Percentiles rank a stretch among this genome's conserved stretches.
These are phyloP conservation scores for Pythium folliculosum DNA, from an alignment of 352 stramenopile species.

Conservation along the genomic window DNA sequence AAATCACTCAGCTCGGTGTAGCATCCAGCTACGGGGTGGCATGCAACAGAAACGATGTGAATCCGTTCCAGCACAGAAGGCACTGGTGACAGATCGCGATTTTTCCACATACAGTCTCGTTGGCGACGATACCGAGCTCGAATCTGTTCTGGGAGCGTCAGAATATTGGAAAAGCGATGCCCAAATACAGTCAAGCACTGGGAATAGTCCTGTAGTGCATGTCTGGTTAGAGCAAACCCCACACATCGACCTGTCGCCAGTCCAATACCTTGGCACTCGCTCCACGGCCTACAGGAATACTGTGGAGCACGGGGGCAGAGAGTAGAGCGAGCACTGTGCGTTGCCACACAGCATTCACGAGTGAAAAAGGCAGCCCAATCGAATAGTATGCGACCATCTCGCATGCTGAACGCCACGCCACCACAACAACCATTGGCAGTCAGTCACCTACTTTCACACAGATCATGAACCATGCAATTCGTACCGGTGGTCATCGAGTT, in stretches of 20 bases:
- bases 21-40: not conserved
- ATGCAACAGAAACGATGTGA: too few species aligned
- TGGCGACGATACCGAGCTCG: constrained; percentile 12
- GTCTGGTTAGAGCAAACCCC: not conserved
- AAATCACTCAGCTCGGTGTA: constrained; percentile 7
- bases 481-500: not conserved
- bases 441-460: too few species aligned
- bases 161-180: constrained; percentile 7
- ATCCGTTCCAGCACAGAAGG: too few species aligned
- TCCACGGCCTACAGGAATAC: constrained; percentile 8
- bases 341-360: not conserved
- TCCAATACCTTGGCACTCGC: constrained; percentile 6
- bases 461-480: not conserved
- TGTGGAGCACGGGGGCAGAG: constrained; percentile 1
- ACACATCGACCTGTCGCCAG: not conserved
- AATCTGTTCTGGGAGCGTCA: constrained; percentile 4
- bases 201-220: constrained; percentile 20
- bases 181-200: constrained; percentile 12
- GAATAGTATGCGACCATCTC: not conserved
- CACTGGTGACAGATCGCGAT: too few species aligned
- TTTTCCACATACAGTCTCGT: not conserved
- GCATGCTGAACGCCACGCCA: not conserved
- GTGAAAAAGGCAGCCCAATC: constrained; percentile 5
- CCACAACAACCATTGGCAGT: not conserved
- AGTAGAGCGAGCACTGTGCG: not conserved